phyloP scores from a whole-genome alignment of 768 basidiomycete genomes.

The Rubroboletus pulcherrimus region DNA sequence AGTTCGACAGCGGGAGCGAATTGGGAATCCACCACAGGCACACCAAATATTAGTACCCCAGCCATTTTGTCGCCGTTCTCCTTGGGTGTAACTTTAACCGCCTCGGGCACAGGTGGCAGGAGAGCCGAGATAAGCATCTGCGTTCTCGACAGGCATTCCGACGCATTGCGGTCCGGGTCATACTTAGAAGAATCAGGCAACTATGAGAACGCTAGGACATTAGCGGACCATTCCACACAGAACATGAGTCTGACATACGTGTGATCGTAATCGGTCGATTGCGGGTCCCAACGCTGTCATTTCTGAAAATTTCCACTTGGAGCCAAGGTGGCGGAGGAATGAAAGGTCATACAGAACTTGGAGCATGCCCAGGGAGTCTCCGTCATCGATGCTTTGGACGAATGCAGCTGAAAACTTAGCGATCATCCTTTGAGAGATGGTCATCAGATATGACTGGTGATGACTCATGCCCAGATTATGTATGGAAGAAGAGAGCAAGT shows the following conservation, averaged over 20 bases:
- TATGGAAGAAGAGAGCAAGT: constrained; percentile 49
- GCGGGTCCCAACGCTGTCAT: constrained; percentile 25
- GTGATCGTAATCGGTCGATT: constrained; percentile 22
- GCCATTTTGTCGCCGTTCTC: constrained; percentile 36
- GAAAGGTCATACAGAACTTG: constrained; percentile 45
- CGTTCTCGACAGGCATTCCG: constrained; percentile 50
- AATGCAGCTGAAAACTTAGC: constrained; percentile 34
- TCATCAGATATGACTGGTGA: constrained; percentile 32
- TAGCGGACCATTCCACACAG: not conserved
- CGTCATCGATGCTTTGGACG: constrained; percentile 31
- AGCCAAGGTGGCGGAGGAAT: constrained; percentile 44
- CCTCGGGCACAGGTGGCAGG: constrained; percentile 38
- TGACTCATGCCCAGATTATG: constrained; percentile 52
- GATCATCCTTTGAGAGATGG: constrained; percentile 40
- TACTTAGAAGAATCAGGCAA: constrained; percentile 4
- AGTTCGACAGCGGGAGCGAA: constrained; percentile 59
- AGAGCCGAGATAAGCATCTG: constrained; percentile 62
- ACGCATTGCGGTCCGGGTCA: constrained; percentile 28
- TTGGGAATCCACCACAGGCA: constrained; percentile 48
- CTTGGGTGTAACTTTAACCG: constrained; percentile 15
- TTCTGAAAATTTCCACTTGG: constrained; percentile 25
- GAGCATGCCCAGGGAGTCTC: constrained; percentile 23
- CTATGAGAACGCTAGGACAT: constrained; percentile 13
- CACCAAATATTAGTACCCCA: constrained; percentile 51
- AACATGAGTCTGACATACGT: constrained; percentile 23